These are phyloP conservation scores for Saccharomyces hybrid DNA, from an alignment of 1,139 yeast species.

Conservation along the genomic window DNA sequence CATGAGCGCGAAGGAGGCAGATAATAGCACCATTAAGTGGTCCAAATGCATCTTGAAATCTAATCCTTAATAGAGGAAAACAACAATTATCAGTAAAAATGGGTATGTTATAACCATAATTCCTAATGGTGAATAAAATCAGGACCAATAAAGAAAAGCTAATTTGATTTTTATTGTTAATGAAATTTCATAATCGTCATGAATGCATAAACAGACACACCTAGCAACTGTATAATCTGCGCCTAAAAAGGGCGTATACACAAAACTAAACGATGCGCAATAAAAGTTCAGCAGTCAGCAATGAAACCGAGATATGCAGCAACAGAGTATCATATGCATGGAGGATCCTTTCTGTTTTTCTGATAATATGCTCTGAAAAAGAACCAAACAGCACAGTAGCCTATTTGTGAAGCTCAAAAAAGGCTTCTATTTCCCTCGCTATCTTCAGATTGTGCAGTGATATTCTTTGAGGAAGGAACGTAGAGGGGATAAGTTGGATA, in stretches of 20 bases:
- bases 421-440: not conserved
- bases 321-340: not conserved
- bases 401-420: not conserved
- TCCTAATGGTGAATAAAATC: not conserved
- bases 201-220: not conserved
- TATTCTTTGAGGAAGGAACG: not conserved
- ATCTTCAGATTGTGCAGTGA: not conserved
- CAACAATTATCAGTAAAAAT: constrained; percentile 23
- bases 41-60: not conserved
- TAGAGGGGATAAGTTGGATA: not conserved
- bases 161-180: not conserved
- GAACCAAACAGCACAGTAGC: too few relatives aligned
- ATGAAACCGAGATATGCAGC: not conserved
- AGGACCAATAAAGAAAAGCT: not conserved
- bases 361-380: not conserved
- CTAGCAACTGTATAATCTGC: not conserved
- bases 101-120: constrained; percentile 18
- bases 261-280: not conserved
- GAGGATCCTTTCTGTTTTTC: not conserved
- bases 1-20: not conserved
- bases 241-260: not conserved
- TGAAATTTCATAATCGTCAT: not conserved
- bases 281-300: not conserved
- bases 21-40: not conserved
- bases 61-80: constrained; percentile 2